A percentile compares a stretch with the other conserved stretches of the same genome.
These are phyloP conservation scores for Tremellales sp. DNA, from an alignment of 1,284 basidiomycete species.

Conservation along the genomic window DNA sequence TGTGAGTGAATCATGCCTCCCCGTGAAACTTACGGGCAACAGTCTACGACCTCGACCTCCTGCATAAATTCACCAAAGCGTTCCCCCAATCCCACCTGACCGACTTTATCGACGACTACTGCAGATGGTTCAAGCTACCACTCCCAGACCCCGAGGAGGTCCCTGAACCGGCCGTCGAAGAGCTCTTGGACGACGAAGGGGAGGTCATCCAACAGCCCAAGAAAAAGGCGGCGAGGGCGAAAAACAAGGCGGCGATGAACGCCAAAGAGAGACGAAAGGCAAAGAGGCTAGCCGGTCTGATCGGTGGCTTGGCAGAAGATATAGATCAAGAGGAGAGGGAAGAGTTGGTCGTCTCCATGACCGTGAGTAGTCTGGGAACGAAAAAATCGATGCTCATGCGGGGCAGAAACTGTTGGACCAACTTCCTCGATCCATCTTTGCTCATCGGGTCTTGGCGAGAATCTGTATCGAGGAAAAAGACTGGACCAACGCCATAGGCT, in stretches of 20 bases:
- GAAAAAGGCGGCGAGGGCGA: conserved; percentile 20
- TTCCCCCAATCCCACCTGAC: conserved; percentile 64
- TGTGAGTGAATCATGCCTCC: conserved; percentile 51
- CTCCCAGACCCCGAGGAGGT: conserved; percentile 51
- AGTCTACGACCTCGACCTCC: conserved; percentile 60
- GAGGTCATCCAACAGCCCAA: conserved; percentile 10
- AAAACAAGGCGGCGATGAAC: conserved; percentile 21
- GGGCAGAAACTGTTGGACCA: conserved; percentile 30
- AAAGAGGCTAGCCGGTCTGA: conserved; percentile 27
- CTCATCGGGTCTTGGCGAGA: conserved; percentile 65
- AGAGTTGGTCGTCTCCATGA: conserved; percentile 39
- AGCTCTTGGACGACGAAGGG: conserved; percentile 22
- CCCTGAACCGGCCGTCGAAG: not conserved
- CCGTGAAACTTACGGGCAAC: conserved; percentile 46
- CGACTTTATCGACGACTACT: conserved; percentile 64
- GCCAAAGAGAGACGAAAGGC: conserved; percentile 35
- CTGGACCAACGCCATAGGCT: conserved; percentile 67
- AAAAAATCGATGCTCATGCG: not conserved
- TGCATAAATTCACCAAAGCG: conserved; percentile 64
- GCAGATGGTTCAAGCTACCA: conserved; percentile 59
- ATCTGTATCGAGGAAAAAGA: conserved; percentile 74
- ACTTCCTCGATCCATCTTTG: conserved; percentile 63
- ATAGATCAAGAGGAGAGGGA: conserved; percentile 43
- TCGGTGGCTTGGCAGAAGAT: conserved; percentile 38
- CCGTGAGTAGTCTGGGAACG: conserved; percentile 13